A percentile compares a stretch with the other conserved stretches of the same genome.
Evolutionary conservation across 208 protist genomes (phyloP).

Genomic region (Trypanosoma platydactyli): DNA sequence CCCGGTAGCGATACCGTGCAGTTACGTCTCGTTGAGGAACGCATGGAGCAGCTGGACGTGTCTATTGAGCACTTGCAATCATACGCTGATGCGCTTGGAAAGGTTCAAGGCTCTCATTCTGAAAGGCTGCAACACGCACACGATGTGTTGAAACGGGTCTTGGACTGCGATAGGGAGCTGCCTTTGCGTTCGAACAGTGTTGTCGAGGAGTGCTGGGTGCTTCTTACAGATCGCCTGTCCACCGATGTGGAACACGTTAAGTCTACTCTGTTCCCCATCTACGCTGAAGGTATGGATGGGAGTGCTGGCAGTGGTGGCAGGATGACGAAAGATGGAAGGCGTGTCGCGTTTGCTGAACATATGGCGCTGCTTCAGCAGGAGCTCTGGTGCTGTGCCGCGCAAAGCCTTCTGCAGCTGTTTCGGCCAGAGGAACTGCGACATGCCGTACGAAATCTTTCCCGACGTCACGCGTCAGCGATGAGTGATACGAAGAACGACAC

Average conservation of each 20-base stretch:
- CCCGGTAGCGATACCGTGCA: neutral
- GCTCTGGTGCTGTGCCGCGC: conserved; percentile 7
- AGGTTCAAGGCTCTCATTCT: neutral
- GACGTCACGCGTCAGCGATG: neutral
- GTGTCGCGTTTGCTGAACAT: conserved; percentile 1
- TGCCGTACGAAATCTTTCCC: neutral
- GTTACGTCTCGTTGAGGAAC: conserved; percentile 7
- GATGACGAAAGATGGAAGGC: neutral
- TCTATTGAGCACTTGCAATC: neutral
- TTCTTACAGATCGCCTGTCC: conserved; percentile 2
- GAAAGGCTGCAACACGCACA: neutral
- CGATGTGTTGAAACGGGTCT: neutral
- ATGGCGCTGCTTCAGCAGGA: conserved; percentile 23
- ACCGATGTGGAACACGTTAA: neutral
- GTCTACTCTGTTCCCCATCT: neutral
- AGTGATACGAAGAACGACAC: neutral
- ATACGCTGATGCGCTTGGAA: neutral
- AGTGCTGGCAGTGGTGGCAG: neutral
- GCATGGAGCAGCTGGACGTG: conserved; percentile 17
- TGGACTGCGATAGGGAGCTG: too few relatives aligned
- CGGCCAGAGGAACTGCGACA: conserved; percentile 2
- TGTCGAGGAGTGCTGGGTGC: conserved; percentile 9
- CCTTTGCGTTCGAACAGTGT: neutral
- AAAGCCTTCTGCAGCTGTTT: conserved; percentile 11
- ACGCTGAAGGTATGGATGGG: neutral